Base-by-base conservation (phyloP, 371 early-diverging fungal genomes). In the Catenaria anguillulae region DNA sequence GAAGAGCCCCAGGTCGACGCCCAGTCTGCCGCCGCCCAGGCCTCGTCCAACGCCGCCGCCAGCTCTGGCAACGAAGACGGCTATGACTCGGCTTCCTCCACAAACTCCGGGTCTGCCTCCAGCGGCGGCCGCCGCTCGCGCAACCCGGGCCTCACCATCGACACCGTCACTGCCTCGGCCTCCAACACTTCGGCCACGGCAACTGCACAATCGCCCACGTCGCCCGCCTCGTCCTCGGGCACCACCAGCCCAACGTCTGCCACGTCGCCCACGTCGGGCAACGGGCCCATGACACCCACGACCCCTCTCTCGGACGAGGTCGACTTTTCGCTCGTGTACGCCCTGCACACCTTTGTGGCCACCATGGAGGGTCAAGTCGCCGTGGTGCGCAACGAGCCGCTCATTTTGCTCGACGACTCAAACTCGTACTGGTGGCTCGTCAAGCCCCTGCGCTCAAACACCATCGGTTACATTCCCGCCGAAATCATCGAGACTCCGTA, bases 341-440 rank as follows among this genome's bases (percentile, higher is more conserved):
- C 94, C n/a, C 77, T 93, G 55, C 89, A 92, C 67, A 89, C 93
- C 33, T 95, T 95, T 77, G 86, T 87, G 33, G 92, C 90, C 2
- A 92, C 86, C 33, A 84, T 93, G 31, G 96, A 95, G 65, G 94
- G 93, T 13, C 94, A 95, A 63, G 89, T 92, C 21, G 86, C 85
- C 17, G 96, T 93, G 4, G 78, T 85, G 33, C 85, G 89, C 65
- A 89, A 89, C 52, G 93, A 94, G 65, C 78, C 85, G 23, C 70
- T 95, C 64, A 84, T 85, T 63, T 76, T 95, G 62, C 78, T 95
- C 69, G 94, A 95, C 71, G 96, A 96, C 70, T 79, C 85, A n/a
- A 93, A 96, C 70, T 85, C 84, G 48, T 93, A 94, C 75, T 96
- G 96, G 96, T 95, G 96, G 96, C 77, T 94, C 42, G 92, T 95